Evolutionary conservation across 331 rosid species (phyloP).

Genomic region (Spiraea crenata): DNA sequence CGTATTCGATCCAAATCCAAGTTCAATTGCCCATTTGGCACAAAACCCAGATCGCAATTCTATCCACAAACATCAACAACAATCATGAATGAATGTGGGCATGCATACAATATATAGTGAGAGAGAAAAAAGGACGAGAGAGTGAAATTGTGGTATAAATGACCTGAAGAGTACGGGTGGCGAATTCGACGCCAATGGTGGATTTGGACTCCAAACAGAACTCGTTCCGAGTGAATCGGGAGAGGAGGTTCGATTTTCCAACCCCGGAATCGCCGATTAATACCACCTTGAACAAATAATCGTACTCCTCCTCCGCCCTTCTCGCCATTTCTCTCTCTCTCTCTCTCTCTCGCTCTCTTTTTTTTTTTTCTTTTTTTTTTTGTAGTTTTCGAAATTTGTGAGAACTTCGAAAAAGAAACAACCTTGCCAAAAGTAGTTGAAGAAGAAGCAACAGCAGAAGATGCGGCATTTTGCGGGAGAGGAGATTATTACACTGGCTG

Average conservation of each 20-base stretch:
- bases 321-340: constrained; percentile 40
- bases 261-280: constrained; percentile 90
- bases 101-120: no score
- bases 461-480: neutral
- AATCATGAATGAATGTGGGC: no score
- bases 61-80: neutral
- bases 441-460: neutral
- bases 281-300: constrained; percentile 88
- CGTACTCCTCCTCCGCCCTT: constrained; percentile 85
- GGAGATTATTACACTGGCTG: no score
- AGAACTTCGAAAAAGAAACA: neutral
- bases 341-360: neutral
- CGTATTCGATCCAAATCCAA: neutral
- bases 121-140: no score
- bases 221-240: constrained; percentile 98
- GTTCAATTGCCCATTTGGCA: neutral
- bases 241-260: constrained; percentile 82
- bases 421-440: neutral
- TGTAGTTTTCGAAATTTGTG: no score
- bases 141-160: no score
- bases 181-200: constrained; percentile 95
- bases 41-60: constrained; percentile 16
- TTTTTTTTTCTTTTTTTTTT: neutral
- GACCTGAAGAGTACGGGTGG: constrained; percentile 86
- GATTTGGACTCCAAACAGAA: constrained; percentile 93